A percentile compares a stretch with the other conserved stretches of the same genome.
Evolutionary conservation across 2,329 filamentous ascomycete species (phyloP).

Genomic region (Madurella mycetomatis): DNA sequence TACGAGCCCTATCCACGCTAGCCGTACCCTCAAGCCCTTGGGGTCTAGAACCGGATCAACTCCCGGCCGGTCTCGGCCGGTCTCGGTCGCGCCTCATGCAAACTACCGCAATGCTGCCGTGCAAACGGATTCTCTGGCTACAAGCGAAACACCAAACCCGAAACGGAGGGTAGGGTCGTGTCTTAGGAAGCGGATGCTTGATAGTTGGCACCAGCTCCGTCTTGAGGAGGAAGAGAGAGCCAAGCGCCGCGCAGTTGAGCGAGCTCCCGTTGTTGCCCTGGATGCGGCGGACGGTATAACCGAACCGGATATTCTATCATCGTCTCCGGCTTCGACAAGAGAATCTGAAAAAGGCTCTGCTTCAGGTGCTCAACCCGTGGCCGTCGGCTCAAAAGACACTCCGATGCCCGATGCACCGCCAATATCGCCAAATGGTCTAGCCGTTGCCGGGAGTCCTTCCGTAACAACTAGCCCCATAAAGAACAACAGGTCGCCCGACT

Average conservation of each 20-base stretch:
- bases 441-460: not conserved
- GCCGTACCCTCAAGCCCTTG: not conserved
- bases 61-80: slow-evolving; percentile 33
- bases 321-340: slow-evolving; percentile 14
- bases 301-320: slow-evolving; percentile 28
- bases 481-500: slow-evolving; percentile 41
- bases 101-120: slow-evolving; percentile 48
- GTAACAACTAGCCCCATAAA: slow-evolving; percentile 24
- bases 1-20: slow-evolving; percentile 16
- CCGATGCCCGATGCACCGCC: slow-evolving; percentile 34
- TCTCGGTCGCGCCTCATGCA: slow-evolving; percentile 36
- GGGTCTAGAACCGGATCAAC: slow-evolving; percentile 25
- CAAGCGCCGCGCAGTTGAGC: slow-evolving; percentile 27
- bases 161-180: slow-evolving; percentile 47
- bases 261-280: slow-evolving; percentile 34
- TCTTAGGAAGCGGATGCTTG: slow-evolving; percentile 49
- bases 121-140: slow-evolving; percentile 49
- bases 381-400: slow-evolving; percentile 17
- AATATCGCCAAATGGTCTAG: slow-evolving; percentile 24
- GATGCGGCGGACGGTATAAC: slow-evolving; percentile 37
- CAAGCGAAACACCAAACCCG: slow-evolving; percentile 33
- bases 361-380: not conserved
- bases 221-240: slow-evolving; percentile 38
- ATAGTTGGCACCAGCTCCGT: slow-evolving; percentile 42
- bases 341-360: slow-evolving; percentile 13